These are phyloP conservation scores for Sclerotinia nivalis DNA, from an alignment of 2,329 filamentous ascomycete genomes.

Conservation along the genomic window DNA sequence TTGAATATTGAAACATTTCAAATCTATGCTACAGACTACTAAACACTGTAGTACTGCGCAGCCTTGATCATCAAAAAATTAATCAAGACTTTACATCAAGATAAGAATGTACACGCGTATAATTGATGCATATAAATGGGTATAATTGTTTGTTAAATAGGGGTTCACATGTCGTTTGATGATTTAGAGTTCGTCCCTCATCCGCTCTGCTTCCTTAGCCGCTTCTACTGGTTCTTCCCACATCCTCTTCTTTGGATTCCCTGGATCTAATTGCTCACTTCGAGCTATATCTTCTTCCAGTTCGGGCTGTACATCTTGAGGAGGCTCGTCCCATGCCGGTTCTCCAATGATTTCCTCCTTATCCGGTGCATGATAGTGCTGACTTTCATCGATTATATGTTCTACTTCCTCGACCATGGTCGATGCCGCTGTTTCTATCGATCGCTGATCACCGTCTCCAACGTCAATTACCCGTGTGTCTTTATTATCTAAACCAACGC, in stretches of 20 bases:
- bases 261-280: conserved; percentile 37
- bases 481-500: neutral
- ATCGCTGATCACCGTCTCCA: neutral
- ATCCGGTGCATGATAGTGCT: conserved; percentile 40
- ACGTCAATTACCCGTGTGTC: neutral
- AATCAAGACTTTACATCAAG: neutral
- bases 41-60: neutral
- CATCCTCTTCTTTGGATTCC: conserved; percentile 62
- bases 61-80: neutral
- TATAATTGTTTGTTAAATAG: neutral
- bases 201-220: conserved; percentile 34
- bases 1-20: neutral
- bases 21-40: neutral
- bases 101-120: neutral
- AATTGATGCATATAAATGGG: neutral
- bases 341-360: conserved; percentile 37
- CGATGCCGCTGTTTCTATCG: conserved; percentile 30
- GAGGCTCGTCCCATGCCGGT: conserved; percentile 37
- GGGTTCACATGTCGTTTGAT: neutral
- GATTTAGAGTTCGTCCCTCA: conserved; percentile 40
- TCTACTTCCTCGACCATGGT: conserved; percentile 55
- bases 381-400: conserved; percentile 51
- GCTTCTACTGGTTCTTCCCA: conserved; percentile 54
- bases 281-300: neutral
- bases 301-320: neutral